A percentile compares a stretch with the other conserved stretches of the same genome.
Conservation (phyloP, 345 rosid species). For the Eucalyptus caleyi region DNA sequence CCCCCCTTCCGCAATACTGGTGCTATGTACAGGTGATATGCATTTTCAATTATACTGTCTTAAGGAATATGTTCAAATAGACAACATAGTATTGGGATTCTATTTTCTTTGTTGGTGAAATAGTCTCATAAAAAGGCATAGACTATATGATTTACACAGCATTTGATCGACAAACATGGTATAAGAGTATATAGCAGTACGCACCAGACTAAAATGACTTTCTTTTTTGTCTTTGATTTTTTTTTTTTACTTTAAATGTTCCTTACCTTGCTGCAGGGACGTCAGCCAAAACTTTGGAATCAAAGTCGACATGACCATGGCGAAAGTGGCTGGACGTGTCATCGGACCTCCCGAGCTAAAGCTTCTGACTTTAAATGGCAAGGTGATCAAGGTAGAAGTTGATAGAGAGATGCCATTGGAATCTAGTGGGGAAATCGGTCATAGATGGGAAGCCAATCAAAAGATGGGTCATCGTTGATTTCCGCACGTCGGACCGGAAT, state of each 20-base stretch:
- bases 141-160: neutral
- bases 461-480: conserved; percentile 68
- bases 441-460: conserved; percentile 48
- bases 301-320: conserved; percentile 45
- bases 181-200: neutral
- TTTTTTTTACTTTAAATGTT: neutral
- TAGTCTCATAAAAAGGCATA: neutral
- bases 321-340: conserved; percentile 53
- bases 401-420: conserved; percentile 67
- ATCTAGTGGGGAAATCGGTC: conserved; percentile 43
- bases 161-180: neutral
- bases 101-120: neutral
- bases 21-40: no score
- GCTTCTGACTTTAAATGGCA: conserved; percentile 20
- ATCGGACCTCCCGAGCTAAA: conserved; percentile 62
- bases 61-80: no score
- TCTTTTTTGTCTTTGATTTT: neutral
- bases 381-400: conserved; percentile 19
- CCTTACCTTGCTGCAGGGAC: conserved; percentile 20
- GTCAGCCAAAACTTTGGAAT: conserved; percentile 48
- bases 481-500: conserved; percentile 15
- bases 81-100: no score
- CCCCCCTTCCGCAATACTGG: no score
- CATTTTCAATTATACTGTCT: no score
- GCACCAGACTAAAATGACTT: neutral